These are phyloP conservation scores for Stentor roeselii DNA, from an alignment of 73 alveolate species.

Conservation along the genomic window DNA sequence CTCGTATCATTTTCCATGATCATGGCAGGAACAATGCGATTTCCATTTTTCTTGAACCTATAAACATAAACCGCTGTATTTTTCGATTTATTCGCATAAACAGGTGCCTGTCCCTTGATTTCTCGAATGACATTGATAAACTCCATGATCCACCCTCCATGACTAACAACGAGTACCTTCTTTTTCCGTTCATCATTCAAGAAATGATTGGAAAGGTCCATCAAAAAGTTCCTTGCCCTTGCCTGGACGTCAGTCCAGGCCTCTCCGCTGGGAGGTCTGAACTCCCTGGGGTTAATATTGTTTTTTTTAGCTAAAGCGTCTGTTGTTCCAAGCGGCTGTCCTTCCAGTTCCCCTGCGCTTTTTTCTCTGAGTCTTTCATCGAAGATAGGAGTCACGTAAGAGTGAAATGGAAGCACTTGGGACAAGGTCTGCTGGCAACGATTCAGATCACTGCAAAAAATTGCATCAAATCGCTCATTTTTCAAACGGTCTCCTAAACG, in stretches of 20 bases:
- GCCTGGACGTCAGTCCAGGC: conserved; percentile 53
- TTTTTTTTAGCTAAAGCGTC: conserved; percentile 37
- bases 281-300: conserved; percentile 43
- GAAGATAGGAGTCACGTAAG: neutral
- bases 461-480: conserved; percentile 37
- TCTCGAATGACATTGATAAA: conserved; percentile 37
- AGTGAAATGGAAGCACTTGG: neutral
- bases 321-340: conserved; percentile 49
- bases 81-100: conserved; percentile 23
- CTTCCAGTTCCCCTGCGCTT: conserved; percentile 60
- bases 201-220: neutral
- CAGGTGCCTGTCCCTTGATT: conserved; percentile 34
- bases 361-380: conserved; percentile 57
- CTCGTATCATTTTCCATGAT: neutral
- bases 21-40: neutral
- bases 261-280: conserved; percentile 64
- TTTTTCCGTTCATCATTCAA: conserved; percentile 8
- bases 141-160: conserved; percentile 77
- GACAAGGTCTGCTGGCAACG: conserved; percentile 49
- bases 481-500: conserved; percentile 39
- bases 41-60: conserved; percentile 3
- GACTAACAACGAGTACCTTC: conserved; percentile 48
- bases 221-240: conserved; percentile 36
- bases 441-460: conserved; percentile 50
- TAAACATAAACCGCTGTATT: conserved; percentile 34